Evolutionary conservation across 805 yeast genomes (phyloP).

Genomic region (Candida quercuum): DNA sequence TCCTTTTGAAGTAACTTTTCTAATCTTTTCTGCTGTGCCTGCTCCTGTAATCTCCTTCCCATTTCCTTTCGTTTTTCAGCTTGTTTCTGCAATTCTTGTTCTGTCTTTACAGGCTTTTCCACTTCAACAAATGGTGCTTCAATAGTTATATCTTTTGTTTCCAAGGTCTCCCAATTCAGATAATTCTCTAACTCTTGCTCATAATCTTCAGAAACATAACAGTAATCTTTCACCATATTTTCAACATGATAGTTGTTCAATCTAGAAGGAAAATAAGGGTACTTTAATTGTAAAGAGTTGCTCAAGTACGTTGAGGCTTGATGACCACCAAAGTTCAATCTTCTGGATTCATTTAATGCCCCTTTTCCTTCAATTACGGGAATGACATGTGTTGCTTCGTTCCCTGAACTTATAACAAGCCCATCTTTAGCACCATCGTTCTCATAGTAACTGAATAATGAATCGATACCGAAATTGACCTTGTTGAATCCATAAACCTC

Average conservation of each 20-base stretch:
- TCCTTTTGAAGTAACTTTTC: constrained; percentile 80
- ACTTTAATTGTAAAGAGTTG: constrained; percentile 66
- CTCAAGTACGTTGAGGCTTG: constrained; percentile 61
- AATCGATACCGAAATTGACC: constrained; percentile 77
- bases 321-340: constrained; percentile 91
- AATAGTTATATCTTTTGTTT: constrained; percentile 63
- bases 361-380: constrained; percentile 78
- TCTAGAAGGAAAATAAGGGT: constrained; percentile 86
- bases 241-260: constrained; percentile 60
- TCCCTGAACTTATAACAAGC: constrained; percentile 76
- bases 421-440: constrained; percentile 59
- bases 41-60: constrained; percentile 87
- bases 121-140: constrained; percentile 78
- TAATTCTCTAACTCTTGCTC: constrained; percentile 51
- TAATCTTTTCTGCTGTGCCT: constrained; percentile 77
- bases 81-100: constrained; percentile 73
- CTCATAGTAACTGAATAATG: constrained; percentile 69
- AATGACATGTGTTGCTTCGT: constrained; percentile 75
- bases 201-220: constrained; percentile 72
- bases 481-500: constrained; percentile 77
- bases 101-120: constrained; percentile 66
- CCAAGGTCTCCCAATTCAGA: constrained; percentile 60
- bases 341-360: constrained; percentile 57
- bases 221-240: constrained; percentile 64
- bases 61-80: constrained; percentile 79